These are phyloP conservation scores for Penicillium robsamsonii DNA, from an alignment of 495 filamentous ascomycete species.

Conservation along the genomic window DNA sequence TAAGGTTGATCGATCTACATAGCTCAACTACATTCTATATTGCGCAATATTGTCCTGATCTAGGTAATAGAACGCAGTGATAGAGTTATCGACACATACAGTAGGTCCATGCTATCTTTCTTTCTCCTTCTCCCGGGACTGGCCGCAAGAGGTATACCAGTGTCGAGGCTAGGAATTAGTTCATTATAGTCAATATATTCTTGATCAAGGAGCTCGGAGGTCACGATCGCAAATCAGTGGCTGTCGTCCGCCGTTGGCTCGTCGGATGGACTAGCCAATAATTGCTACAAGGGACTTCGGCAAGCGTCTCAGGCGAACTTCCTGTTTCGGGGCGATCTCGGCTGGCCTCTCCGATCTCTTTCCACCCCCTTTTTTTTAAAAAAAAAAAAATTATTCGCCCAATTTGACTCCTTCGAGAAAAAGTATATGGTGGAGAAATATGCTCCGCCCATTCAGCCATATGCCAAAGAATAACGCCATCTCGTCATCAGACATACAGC, in stretches of 20 bases:
- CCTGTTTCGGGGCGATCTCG: slow-evolving; percentile 34
- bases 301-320: slow-evolving; percentile 25
- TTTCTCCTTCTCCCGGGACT: neutral
- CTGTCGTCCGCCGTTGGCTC: slow-evolving; percentile 7
- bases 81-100: neutral
- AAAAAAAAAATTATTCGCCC: neutral
- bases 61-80: neutral
- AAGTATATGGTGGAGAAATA: neutral
- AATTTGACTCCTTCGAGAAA: neutral
- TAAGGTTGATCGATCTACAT: neutral
- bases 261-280: slow-evolving; percentile 24
- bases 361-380: neutral
- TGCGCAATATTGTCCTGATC: slow-evolving; percentile 3
- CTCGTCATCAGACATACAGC: slow-evolving; percentile 2
- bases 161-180: neutral
- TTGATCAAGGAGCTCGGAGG: neutral
- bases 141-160: neutral
- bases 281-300: slow-evolving; percentile 18
- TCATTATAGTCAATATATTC: neutral
- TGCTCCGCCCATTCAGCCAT: slow-evolving; percentile 8
- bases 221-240: slow-evolving; percentile 10
- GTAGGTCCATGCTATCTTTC: neutral
- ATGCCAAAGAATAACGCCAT: slow-evolving; percentile 7
- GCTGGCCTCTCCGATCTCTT: slow-evolving; percentile 20
- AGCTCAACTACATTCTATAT: neutral